These are phyloP conservation scores for Globisporangium lucens DNA, from an alignment of 352 stramenopile genomes.

Conservation along the genomic window DNA sequence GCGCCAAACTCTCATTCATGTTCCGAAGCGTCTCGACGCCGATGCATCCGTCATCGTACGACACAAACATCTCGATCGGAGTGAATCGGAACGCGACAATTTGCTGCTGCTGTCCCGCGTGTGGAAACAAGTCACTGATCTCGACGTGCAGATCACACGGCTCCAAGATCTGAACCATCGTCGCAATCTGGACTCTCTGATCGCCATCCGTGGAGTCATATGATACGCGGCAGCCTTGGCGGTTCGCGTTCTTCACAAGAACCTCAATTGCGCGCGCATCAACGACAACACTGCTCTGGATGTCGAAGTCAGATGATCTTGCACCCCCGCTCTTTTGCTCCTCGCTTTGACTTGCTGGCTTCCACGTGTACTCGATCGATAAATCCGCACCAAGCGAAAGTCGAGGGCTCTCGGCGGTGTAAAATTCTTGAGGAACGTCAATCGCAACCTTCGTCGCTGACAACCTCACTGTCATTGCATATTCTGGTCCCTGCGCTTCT, in stretches of 20 bases:
- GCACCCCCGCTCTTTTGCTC: conserved; percentile 13
- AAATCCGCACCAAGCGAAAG: conserved; percentile 62
- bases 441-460: conserved; percentile 48
- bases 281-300: conserved; percentile 63
- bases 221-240: conserved; percentile 55
- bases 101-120: conserved; percentile 65
- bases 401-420: conserved; percentile 33
- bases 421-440: conserved; percentile 53
- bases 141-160: conserved; percentile 66
- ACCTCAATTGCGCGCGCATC: conserved; percentile 67
- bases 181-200: conserved; percentile 24
- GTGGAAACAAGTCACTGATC: conserved; percentile 62
- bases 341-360: conserved; percentile 23
- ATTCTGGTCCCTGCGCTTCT: conserved; percentile 37
- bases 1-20: conserved; percentile 28
- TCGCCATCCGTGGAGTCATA: conserved; percentile 20
- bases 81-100: conserved; percentile 72
- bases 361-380: conserved; percentile 48
- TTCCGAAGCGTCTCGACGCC: conserved; percentile 44
- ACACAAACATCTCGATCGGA: conserved; percentile 75
- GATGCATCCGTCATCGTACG: conserved; percentile 73
- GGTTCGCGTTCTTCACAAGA: conserved; percentile 57
- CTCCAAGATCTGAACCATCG: conserved; percentile 75
- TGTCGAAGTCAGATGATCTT: conserved; percentile 43
- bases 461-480: conserved; percentile 45